A percentile compares a stretch with the other conserved stretches of the same genome.
Evolutionary conservation across 1,284 basidiomycete genomes (phyloP).

Genomic region (Singerocomus inundabilis): DNA sequence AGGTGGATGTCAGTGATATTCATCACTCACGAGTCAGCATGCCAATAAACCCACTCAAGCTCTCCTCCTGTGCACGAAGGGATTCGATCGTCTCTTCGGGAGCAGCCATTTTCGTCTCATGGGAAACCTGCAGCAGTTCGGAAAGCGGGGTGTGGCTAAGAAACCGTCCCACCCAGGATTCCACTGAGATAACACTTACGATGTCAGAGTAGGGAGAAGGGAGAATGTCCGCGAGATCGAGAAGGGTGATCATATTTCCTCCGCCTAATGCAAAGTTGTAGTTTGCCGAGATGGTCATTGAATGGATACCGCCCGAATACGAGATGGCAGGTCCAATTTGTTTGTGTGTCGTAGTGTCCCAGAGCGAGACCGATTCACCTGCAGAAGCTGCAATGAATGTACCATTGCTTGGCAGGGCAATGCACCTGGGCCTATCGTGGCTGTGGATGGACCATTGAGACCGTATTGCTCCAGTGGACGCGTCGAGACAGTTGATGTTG

Average conservation of each 20-base stretch:
- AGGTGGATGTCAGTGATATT: not conserved
- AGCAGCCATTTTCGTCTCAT: too few species aligned
- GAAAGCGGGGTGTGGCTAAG: not conserved
- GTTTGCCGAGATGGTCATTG: slow-evolving; percentile 6
- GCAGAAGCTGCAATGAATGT: slow-evolving; percentile 10
- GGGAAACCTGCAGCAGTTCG: not conserved
- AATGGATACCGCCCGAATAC: not conserved
- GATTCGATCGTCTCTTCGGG: not conserved
- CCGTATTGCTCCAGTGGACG: not conserved
- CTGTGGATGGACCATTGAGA: slow-evolving; percentile 2
- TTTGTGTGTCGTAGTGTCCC: slow-evolving; percentile 6
- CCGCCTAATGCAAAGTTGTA: not conserved
- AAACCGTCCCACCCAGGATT: not conserved
- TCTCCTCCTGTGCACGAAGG: not conserved
- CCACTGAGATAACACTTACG: not conserved
- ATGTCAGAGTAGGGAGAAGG: not conserved
- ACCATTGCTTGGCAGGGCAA: slow-evolving; percentile 3
- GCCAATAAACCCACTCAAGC: not conserved
- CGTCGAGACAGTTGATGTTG: slow-evolving; percentile 5
- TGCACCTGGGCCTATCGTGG: not conserved
- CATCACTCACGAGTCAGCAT: not conserved
- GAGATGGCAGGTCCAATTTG: slow-evolving; percentile 4
- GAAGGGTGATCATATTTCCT: not conserved
- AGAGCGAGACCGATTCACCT: slow-evolving; percentile 7
- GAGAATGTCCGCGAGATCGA: not conserved